Base-by-base conservation (phyloP, 805 yeast species). In the Candida railenensis region DNA sequence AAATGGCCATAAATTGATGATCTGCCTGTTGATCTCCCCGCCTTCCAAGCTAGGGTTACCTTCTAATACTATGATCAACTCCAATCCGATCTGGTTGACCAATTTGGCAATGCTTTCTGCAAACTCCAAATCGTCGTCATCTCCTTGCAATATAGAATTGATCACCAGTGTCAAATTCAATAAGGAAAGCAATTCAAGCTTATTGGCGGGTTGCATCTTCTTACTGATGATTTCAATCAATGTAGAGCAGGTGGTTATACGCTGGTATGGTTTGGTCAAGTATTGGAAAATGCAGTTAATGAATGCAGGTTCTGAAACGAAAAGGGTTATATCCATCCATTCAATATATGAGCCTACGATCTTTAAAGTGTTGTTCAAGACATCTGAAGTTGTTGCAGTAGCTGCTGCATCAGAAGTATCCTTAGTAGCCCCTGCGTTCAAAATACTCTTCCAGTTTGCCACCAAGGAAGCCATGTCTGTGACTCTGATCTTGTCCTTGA, bases 241-340 rank as follows among this genome's bases (percentile, higher is more conserved):
- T 0, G 88, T 76, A 34, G 61, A 64, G 19, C 84, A 76, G 25
- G 95, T 85, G 22, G 81, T 73, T 43, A 78, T 71, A 48, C 84
- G 78, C 43, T 80, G 78, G 19, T 63, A 66, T 3, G 65, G 64
- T 48, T 63, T 66, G 45, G 73, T 74, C 51, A 89, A 71, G 57
- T 77, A 83, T 48, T 76, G 78, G 57, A 81, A 84, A 40, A 89
- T 76, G 33, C 78, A 59, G 22, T 73, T 65, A 55, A 88, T 69
- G 53, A 79, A 83, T 19, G 78, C 78, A 4, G 45, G 40, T 30
- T 78, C 74, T 42, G 80, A 81, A 25, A 90, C 75, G 45, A 92
- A 81, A 54, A 89, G 71, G 45, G 83, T 73, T 50, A 91, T 83
- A 61, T 89, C 95, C 62, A 91, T 89, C 99, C 99, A 94, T 20